Base-by-base conservation (phyloP, 371 early-diverging fungal genomes). In the Lichtheimia ornata region DNA sequence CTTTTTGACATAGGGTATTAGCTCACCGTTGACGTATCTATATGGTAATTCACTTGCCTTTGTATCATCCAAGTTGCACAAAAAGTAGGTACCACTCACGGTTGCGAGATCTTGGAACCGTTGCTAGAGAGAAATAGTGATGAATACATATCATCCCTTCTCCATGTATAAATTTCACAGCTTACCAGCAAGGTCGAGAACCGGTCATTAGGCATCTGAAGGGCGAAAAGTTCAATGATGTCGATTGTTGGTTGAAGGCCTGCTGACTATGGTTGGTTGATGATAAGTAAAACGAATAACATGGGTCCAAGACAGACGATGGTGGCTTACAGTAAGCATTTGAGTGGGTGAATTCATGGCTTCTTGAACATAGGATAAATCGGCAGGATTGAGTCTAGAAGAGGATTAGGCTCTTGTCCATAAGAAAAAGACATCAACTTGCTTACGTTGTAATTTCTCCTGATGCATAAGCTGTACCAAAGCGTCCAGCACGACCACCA, bases 401-500 rank as follows among this genome's bases (percentile, higher is more conserved):
- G 58, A 40, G 35, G 43, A 49, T 55, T 56, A 45, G 13, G 79
- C 58, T 51, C 77, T 72, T 3, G 54, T 18, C 18, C 15, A 55
- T 18, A 22, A 44, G 27, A 47, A 11, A 43, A 18, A 54, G 7
- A n/a, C 25, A 62, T 25, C 9, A 24, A 13, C 15, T 15, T n/a
- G 65, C 69, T 70, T 80, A 86, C 73, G 82, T 78, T 17, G 92
- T 89, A 3, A 89, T 90, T 62, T 77, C 65, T n/a, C 92, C 93
- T 1, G 72, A 65, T 7, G 71, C 77, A 65, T 83, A 83, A 6
- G 84, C 79, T 12, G 89, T 84, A 27, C 85, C 87, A 64, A 90
- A 97, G 45, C 98, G 82, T 13, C 98, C 98, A 15, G 97, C 98
- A 20, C 97, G 84, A 5, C 98, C 98, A 30, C 91, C 97, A 67